phyloP scores from a whole-genome alignment of 2,329 filamentous ascomycete species.

The Aspergillus luchuensis region DNA sequence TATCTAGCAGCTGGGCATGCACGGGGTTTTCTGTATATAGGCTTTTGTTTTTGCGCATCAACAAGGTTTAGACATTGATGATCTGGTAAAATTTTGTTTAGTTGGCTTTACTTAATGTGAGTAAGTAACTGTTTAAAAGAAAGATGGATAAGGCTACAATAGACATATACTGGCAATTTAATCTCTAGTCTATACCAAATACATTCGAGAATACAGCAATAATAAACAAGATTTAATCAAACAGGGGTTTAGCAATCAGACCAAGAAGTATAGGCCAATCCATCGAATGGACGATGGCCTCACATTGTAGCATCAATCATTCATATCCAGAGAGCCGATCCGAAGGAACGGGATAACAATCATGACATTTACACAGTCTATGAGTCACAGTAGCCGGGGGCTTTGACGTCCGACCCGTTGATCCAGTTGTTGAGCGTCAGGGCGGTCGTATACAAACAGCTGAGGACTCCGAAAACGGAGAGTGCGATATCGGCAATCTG shows the following conservation, averaged over 20 bases:
- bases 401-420: slow-evolving; percentile 53
- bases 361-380: slow-evolving; percentile 14
- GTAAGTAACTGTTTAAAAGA: not conserved
- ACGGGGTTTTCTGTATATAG: slow-evolving; percentile 10
- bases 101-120: not conserved
- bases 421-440: slow-evolving; percentile 89
- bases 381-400: slow-evolving; percentile 66
- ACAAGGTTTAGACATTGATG: not conserved
- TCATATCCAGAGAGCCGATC: slow-evolving; percentile 7
- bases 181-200: slow-evolving; percentile 8
- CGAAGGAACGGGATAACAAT: not conserved
- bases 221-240: not conserved
- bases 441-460: slow-evolving; percentile 89
- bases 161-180: slow-evolving; percentile 9
- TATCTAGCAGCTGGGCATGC: slow-evolving; percentile 5
- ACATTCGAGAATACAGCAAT: not conserved
- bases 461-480: slow-evolving; percentile 77
- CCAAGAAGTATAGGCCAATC: not conserved
- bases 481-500: slow-evolving; percentile 72
- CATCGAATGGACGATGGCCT: slow-evolving; percentile 2
- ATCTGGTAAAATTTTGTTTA: not conserved
- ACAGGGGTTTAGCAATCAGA: not conserved
- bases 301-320: slow-evolving; percentile 16
- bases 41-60: not conserved
- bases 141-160: not conserved